Conservation (phyloP, 139 green algal genomes). For the Coccomyxa sp. region DNA sequence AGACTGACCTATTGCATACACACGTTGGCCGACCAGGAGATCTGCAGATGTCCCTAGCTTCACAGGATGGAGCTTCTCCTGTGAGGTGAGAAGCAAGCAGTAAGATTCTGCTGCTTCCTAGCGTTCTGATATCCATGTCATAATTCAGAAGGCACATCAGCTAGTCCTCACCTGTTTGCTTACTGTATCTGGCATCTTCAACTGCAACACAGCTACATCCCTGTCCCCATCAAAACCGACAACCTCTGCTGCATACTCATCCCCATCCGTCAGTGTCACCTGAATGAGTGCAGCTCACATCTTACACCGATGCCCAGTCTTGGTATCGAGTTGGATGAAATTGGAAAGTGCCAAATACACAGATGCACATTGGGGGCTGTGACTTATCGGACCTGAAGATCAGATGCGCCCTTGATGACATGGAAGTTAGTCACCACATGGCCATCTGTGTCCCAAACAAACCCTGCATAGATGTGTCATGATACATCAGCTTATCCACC, state of each 20-base stretch:
- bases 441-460: conserved; percentile 62
- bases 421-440: conserved; percentile 79
- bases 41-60: conserved; percentile 31
- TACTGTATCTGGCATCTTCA: conserved; percentile 29
- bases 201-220: conserved; percentile 74
- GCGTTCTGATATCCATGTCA: neutral
- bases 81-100: neutral
- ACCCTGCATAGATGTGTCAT: conserved; percentile 24
- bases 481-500: too few species aligned
- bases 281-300: conserved; percentile 8
- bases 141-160: neutral
- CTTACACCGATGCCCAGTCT: too few species aligned
- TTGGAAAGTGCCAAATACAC: neutral
- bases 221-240: conserved; percentile 60
- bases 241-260: conserved; percentile 58
- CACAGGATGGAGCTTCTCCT: conserved; percentile 38
- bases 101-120: neutral
- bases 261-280: conserved; percentile 57
- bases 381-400: conserved; percentile 24
- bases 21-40: conserved; percentile 57
- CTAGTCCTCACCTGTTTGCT: neutral
- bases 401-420: conserved; percentile 42
- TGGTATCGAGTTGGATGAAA: neutral
- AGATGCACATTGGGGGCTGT: neutral
- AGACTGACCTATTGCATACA: conserved; percentile 27